Percentiles rank a stretch among this genome's conserved stretches.
Evolutionary conservation across 176 grass and related monocot genomes (phyloP).

Genomic region (Carex cristatella): DNA sequence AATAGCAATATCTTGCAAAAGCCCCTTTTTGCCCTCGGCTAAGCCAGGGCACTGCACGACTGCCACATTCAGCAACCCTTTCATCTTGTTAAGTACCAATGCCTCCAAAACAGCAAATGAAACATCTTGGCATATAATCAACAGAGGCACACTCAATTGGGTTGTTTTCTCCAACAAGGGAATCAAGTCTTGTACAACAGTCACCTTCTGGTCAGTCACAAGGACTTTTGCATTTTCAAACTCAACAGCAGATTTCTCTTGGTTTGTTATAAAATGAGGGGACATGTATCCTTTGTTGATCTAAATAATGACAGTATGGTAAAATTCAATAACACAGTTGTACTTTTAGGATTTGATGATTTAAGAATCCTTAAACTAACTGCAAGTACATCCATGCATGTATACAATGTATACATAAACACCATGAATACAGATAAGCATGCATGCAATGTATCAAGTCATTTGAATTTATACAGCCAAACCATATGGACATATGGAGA

Average conservation of each 20-base stretch:
- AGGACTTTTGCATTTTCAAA: constrained; percentile 88
- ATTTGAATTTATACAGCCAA: neutral
- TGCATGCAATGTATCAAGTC: neutral
- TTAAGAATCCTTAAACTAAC: neutral
- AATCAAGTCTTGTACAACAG: constrained; percentile 63
- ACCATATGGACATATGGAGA: neutral
- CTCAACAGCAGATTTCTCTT: constrained; percentile 78
- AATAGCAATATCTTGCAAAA: constrained; percentile 93
- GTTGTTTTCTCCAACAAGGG: constrained; percentile 79
- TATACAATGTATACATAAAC: neutral
- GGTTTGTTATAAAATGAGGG: constrained; percentile 96
- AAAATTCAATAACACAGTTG: constrained; percentile 18
- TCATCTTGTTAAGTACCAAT: constrained; percentile 83
- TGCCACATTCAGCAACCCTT: constrained; percentile 80
- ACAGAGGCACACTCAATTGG: constrained; percentile 77
- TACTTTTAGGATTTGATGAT: neutral
- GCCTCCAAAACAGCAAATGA: constrained; percentile 50
- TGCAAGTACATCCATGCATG: neutral
- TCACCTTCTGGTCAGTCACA: constrained; percentile 76
- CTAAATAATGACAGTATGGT: constrained; percentile 33
- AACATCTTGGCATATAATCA: constrained; percentile 93
- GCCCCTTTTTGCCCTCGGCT: constrained; percentile 79
- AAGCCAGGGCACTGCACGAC: constrained; percentile 78
- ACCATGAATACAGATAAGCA: neutral
- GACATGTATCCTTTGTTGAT: constrained; percentile 91